These are phyloP conservation scores for Saccharomycopsis capsularis DNA, from an alignment of 805 yeast species.

Conservation along the genomic window DNA sequence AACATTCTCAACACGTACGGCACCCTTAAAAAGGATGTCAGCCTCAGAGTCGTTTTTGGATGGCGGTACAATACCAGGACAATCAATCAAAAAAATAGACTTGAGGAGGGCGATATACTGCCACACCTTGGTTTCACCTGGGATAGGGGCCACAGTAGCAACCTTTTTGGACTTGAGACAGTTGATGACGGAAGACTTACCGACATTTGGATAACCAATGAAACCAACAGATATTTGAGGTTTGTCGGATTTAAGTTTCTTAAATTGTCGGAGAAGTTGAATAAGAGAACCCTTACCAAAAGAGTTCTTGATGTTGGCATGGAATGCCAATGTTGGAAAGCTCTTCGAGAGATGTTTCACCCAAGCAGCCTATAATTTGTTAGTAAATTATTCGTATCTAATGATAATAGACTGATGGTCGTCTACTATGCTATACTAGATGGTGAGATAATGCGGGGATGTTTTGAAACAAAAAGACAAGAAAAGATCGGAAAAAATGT, in stretches of 20 bases:
- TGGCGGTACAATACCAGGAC: conserved; percentile 99
- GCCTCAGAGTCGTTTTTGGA: conserved; percentile 82
- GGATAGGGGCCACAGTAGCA: conserved; percentile 95
- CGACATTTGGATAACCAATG: conserved; percentile 98
- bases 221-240: conserved; percentile 96
- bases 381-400: conserved; percentile 25
- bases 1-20: conserved; percentile 97
- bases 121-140: conserved; percentile 99
- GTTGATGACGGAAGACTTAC: conserved; percentile 92
- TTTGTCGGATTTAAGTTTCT: conserved; percentile 84
- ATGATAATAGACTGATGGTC: neutral
- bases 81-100: conserved; percentile 88
- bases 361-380: conserved; percentile 84
- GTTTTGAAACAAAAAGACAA: too few species aligned
- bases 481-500: conserved; percentile 9
- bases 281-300: conserved; percentile 96
- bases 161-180: conserved; percentile 92
- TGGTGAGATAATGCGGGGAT: conserved; percentile 1
- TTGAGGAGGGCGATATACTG: conserved; percentile 97
- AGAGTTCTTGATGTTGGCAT: conserved; percentile 94
- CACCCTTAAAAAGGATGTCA: conserved; percentile 92
- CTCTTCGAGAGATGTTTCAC: conserved; percentile 88
- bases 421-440: too few species aligned
- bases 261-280: conserved; percentile 88
- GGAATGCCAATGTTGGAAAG: conserved; percentile 94